Percentiles rank a stretch among this genome's conserved stretches.
phyloP scores from a whole-genome alignment of 257 asterid species.

The Capsicum pubescens region DNA sequence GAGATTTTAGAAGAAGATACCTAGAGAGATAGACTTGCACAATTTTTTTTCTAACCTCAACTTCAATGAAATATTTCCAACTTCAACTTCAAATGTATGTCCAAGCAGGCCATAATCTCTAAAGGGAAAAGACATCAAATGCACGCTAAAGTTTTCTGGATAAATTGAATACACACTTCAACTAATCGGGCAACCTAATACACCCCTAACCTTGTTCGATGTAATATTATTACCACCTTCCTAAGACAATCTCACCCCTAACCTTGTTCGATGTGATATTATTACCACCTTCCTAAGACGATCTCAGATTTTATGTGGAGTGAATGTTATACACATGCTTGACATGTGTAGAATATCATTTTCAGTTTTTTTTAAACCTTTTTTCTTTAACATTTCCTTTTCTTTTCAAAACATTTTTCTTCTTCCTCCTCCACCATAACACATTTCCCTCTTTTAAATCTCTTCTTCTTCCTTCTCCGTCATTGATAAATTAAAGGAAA shows the following conservation, averaged over 20 bases:
- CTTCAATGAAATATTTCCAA: not conserved
- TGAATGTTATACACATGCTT: too few species aligned
- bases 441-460: not conserved
- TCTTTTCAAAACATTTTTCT: not conserved
- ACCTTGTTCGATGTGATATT: not conserved
- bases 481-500: not conserved
- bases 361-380: not conserved
- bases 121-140: not conserved
- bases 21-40: not conserved
- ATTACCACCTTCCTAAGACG: not conserved
- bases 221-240: not conserved
- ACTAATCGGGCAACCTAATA: not conserved
- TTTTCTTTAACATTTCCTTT: not conserved
- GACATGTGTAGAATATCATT: not conserved
- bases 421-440: not conserved
- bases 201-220: slow-evolving; percentile 7
- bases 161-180: not conserved
- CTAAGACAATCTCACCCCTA: not conserved
- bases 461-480: not conserved
- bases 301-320: not conserved
- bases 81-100: not conserved
- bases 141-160: not conserved
- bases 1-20: not conserved
- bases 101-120: not conserved
- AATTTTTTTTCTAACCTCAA: not conserved